phyloP scores from a whole-genome alignment of 768 basidiomycete species.

The Pleurotus citrinopileatus region DNA sequence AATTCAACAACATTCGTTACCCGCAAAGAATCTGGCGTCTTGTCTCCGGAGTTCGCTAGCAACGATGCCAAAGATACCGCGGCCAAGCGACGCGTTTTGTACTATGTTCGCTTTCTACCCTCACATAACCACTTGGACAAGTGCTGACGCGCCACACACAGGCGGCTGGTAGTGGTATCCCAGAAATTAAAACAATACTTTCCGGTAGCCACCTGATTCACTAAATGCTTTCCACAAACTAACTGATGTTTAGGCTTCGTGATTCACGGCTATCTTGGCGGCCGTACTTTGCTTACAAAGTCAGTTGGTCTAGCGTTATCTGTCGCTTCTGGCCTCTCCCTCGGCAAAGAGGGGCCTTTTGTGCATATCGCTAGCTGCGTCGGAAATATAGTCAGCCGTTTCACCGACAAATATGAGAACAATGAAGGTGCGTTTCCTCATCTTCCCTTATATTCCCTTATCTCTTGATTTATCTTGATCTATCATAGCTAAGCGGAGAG shows the following conservation, averaged over 20 bases:
- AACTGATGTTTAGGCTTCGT: conserved; percentile 69
- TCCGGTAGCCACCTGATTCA: conserved; percentile 47
- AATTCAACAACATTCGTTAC: conserved; percentile 87
- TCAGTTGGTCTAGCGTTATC: conserved; percentile 84
- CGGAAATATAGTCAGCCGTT: conserved; percentile 89
- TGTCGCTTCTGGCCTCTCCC: conserved; percentile 87
- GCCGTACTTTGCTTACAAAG: conserved; percentile 86
- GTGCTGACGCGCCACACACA: conserved; percentile 25
- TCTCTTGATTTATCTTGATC: neutral
- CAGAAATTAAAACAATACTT: conserved; percentile 94
- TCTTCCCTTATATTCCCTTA: neutral
- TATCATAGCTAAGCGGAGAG: conserved; percentile 78
- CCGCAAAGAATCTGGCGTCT: conserved; percentile 83
- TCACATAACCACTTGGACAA: neutral
- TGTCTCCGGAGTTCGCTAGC: conserved; percentile 44
- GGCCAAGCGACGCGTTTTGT: conserved; percentile 66
- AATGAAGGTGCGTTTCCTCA: conserved; percentile 91
- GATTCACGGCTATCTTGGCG: conserved; percentile 95
- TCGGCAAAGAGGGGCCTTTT: conserved; percentile 72
- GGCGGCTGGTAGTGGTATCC: conserved; percentile 96
- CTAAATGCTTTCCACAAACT: conserved; percentile 14
- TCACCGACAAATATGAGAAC: conserved; percentile 85
- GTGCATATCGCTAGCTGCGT: conserved; percentile 93
- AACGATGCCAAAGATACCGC: conserved; percentile 21
- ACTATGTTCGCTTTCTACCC: conserved; percentile 65